Conservation (phyloP, 75 land plant genomes). For the Azolla pinnata region DNA sequence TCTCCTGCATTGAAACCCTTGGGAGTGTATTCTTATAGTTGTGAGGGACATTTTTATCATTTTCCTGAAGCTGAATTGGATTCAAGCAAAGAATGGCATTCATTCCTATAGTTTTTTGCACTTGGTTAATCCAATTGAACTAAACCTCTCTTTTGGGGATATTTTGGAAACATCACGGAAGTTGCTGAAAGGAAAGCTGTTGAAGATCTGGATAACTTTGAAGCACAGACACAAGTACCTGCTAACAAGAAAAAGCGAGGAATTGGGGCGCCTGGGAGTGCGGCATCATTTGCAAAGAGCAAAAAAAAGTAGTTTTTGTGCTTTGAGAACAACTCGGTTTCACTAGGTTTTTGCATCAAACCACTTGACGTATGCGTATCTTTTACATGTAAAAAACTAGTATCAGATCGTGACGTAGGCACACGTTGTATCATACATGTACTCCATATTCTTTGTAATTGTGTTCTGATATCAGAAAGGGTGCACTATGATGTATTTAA, state of each 20-base stretch:
- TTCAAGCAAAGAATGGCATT: too few relatives aligned
- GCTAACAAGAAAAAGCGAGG: not conserved
- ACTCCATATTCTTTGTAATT: too few relatives aligned
- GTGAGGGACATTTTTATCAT: not conserved
- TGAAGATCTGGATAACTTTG: slow-evolving; percentile 11
- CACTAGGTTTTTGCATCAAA: too few relatives aligned
- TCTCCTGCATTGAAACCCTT: not conserved
- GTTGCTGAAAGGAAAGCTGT: slow-evolving; percentile 15
- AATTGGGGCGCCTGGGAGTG: slow-evolving; percentile 10
- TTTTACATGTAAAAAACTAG: too few relatives aligned
- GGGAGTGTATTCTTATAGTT: not conserved
- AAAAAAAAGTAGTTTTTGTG: slow-evolving; percentile 3
- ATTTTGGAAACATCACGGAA: not conserved
- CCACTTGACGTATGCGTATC: too few relatives aligned
- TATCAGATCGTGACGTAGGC: too few relatives aligned
- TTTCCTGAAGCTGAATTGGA: too few relatives aligned
- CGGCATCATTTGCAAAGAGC: slow-evolving; percentile 9
- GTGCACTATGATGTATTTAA: too few relatives aligned
- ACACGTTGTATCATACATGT: too few relatives aligned
- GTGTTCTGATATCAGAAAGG: too few relatives aligned
- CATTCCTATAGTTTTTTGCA: not conserved
- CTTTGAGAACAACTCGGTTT: too few relatives aligned
- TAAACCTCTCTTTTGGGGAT: not conserved
- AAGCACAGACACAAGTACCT: slow-evolving; percentile 3
- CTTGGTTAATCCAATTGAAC: not conserved